Evolutionary conservation across 768 basidiomycete species (phyloP), one percentile per base, ranked within the genome.

Genomic region (Lepiota venenata): DNA sequence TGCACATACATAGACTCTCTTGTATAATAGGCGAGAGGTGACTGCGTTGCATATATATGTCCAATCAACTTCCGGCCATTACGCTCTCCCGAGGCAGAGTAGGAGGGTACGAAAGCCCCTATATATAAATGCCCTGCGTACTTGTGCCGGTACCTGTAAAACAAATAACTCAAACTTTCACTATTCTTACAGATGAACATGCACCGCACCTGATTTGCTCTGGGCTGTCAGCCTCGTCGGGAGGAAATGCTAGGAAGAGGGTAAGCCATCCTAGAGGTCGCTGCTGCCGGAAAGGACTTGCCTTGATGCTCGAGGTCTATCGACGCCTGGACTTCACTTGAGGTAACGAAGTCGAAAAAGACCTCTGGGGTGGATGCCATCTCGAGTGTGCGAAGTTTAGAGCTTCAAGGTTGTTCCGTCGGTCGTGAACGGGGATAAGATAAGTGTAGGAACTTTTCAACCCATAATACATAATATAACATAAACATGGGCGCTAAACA

Each of bases 1-100:
- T 91, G 87, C 0, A 64, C 74, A 0, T 76, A 74, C 88, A 91
- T 90, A 4, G 87, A 85, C 18, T 74, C 78, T 58, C 85, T 82
- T 10, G 83, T 85, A 43, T 88, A 71, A 4, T 75, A 70, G 2
- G 64, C 39, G 1, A 74, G 72, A 1, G 77, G 67, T 0, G 87
- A 82, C 27, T 81, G 78, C 0, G 88, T 89, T 15, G 83, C 72
- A 65, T 82, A 84, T 48, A 84, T 67, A 63, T 82, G 89, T 60
- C 80, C 88, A 43, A 89, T 69, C 38, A 91, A 79, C 18, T 64
- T 68, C 41, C 75, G 75, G 27, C 45, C 38, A 18, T 29, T 54
- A 3, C 22, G 10, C 11, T 54, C 22, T 7, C 21, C 42, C 16
- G 63, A 55, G 9, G 46, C 52, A 8, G 62, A 51, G n/a, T 18